These are phyloP conservation scores for Hypocrella siamensis DNA, from an alignment of 2,329 filamentous ascomycete genomes.

Conservation along the genomic window DNA sequence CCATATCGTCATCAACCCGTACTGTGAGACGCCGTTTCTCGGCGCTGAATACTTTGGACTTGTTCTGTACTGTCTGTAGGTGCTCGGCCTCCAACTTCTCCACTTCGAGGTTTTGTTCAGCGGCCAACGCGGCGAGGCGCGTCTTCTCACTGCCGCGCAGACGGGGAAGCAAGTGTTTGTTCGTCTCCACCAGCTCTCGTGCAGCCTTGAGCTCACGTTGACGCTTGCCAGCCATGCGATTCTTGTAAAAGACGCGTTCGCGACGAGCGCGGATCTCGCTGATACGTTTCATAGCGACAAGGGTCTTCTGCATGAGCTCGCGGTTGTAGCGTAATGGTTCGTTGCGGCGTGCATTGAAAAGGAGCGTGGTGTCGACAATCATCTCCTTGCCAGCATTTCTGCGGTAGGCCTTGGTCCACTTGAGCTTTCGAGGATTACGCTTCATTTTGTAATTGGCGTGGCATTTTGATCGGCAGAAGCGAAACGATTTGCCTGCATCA, in stretches of 20 bases:
- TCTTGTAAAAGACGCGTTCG: conserved; percentile 88
- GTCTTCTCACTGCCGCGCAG: conserved; percentile 48
- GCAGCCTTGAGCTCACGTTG: conserved; percentile 65
- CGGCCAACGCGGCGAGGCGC: conserved; percentile 37
- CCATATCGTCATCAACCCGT: conserved; percentile 14
- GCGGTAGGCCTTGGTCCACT: conserved; percentile 92
- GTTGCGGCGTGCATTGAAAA: conserved; percentile 86
- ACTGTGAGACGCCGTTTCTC: conserved; percentile 24
- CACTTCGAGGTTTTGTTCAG: conserved; percentile 28
- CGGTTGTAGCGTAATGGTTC: conserved; percentile 92
- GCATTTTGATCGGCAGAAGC: conserved; percentile 41
- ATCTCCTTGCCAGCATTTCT: conserved; percentile 65
- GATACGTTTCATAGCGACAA: conserved; percentile 85
- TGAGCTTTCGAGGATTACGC: conserved; percentile 90
- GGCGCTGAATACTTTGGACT: conserved; percentile 21
- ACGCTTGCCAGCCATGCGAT: conserved; percentile 82
- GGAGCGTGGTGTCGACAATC: conserved; percentile 87
- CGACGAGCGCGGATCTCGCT: conserved; percentile 68
- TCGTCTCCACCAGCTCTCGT: conserved; percentile 77
- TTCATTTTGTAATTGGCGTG: conserved; percentile 85
- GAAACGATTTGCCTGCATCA: conserved; percentile 28
- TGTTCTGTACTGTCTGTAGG: conserved; percentile 9
- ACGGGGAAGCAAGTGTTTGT: conserved; percentile 78
- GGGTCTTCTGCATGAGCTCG: conserved; percentile 71
- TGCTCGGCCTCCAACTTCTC: conserved; percentile 25